Evolutionary conservation across 2,329 filamentous ascomycete genomes (phyloP), one percentile per base, ranked within the genome.

Genomic region (Fusarium sarcochroum): DNA sequence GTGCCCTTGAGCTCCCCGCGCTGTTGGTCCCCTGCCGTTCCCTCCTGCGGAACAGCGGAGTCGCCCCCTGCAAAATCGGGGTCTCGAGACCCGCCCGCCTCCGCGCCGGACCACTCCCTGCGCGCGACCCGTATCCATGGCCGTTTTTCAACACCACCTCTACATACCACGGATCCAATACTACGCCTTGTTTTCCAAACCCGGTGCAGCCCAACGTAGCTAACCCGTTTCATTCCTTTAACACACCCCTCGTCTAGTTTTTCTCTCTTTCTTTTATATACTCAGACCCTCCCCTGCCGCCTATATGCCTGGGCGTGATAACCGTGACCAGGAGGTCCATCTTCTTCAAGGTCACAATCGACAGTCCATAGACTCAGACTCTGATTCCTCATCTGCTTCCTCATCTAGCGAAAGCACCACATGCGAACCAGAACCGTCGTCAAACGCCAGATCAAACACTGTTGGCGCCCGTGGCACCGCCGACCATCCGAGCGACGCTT

Each of bases 401-500:
- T 63, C 55, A 66, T 69, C 67, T 60, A 62, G 69, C 64, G 54
- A 72, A 63, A 56, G 70, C 55, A 64, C 68, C 75, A 75, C 73
- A 77, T 78, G 76, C 74, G 52, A 65, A 53, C 63, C 60, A 58
- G 62, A 67, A 21, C 52, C 51, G 30, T 63, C 58, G 47, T 61
- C 61, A 40, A 65, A 44, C 68, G 68, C 53, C 72, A 72, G 61
- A 68, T 49, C 62, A 69, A 75, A 57, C 56, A 64, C 66, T 73
- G 66, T 70, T 72, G 75, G 74, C 57, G 61, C 51, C 52, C 71
- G 47, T 62, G 63, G 61, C 65, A 63, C 46, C 70, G 63, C 68
- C 73, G 69, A 62, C 63, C 66, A 32, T 69, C 56, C 45, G 74
- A 76, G 52, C 66, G 60, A 60, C 71, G 71, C 46, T 76, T 75